Evolutionary conservation across 768 basidiomycete species (phyloP), one percentile per base, ranked within the genome.

Genomic region (Tremella yokohamensis): DNA sequence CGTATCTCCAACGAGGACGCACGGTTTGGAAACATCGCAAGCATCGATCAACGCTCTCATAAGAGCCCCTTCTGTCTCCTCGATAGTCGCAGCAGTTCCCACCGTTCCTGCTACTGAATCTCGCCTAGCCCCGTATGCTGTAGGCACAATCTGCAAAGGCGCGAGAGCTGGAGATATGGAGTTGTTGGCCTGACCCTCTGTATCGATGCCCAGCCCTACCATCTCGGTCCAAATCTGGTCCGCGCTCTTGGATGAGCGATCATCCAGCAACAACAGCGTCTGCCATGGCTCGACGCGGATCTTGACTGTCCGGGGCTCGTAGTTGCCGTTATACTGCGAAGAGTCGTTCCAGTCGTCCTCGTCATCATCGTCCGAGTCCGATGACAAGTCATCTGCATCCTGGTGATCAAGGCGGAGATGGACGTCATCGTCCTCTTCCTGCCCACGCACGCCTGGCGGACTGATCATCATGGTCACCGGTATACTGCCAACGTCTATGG

Each of bases 211-310:
- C 19, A 70, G 40, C 0, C 70, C 68, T 16, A 66, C 59, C 19
- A 74, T 44, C 24, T 63, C 62, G 19, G 44, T 44, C 19, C 69
- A 64, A 7, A 67, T 67, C 83, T 61, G 82, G 77, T 50, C 86
- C 57, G 84, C 85, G 68, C 82, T 78, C 61, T 84, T 83, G 1
- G 84, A 29, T 34, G 72, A 60, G 24, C 70, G 61, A 18, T 83
- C 78, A 52, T 90, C 87, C 15, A 94, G 70, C 15, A 91, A 81
- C 6, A 98, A 77, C 15, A 98, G 73, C 19, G 89, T 87, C 71
- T 96, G 96, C 94, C 94, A 98, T 4, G 94, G 93, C 15, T 84
- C 81, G 20, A 97, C 81, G 16, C 82, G 78, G 8, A 87, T 85
- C 1, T 90, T 78, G 47, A 81, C 81, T 55, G 84, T 79, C 64